These are phyloP conservation scores for Chloropicon primus DNA, from an alignment of 139 green algal genomes.

Conservation along the genomic window DNA sequence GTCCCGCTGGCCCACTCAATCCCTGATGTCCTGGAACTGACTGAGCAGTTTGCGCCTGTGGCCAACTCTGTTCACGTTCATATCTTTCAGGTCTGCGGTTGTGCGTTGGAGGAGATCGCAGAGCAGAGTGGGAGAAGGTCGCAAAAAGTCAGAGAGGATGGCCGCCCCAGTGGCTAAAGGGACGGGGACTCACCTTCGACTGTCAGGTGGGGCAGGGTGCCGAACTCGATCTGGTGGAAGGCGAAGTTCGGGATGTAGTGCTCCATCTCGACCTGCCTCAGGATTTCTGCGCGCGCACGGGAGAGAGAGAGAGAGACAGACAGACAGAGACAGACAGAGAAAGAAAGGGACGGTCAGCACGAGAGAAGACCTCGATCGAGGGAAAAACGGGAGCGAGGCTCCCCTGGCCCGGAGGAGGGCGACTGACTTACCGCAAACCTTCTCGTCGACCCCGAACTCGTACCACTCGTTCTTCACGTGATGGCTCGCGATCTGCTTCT, in stretches of 20 bases:
- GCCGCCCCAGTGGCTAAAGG: no score
- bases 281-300: neutral
- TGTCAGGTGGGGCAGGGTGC: neutral
- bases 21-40: neutral
- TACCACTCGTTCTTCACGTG: neutral
- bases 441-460: neutral
- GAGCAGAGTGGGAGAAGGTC: no score
- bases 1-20: no score
- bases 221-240: neutral
- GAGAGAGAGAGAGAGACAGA: no score
- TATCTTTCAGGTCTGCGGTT: neutral
- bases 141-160: no score
- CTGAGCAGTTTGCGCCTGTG: neutral
- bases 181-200: neutral
- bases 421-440: neutral
- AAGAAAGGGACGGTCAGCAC: no score
- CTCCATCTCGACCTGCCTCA: neutral
- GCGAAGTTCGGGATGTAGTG: neutral
- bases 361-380: no score
- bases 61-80: neutral
- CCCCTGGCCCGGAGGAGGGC: no score
- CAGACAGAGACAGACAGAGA: no score
- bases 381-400: no score
- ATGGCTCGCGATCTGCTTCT: neutral
- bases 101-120: no score